phyloP scores from a whole-genome alignment of 306 rosid species.

The Rosa persica region DNA sequence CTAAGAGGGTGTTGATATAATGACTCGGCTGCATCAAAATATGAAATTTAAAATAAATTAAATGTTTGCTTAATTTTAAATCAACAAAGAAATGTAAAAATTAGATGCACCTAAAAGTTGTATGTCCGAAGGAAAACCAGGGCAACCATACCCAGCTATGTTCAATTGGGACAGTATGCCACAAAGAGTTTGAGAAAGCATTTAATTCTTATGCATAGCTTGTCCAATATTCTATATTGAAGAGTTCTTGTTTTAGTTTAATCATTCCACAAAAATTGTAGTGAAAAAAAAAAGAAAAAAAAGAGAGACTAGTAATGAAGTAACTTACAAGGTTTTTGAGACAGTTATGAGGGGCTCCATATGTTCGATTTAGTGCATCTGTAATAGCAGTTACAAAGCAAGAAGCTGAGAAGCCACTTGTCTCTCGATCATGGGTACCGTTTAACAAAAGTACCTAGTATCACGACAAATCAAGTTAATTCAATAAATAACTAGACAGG shows the following conservation, averaged over 20 bases:
- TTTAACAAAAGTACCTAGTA: slow-evolving; percentile 75
- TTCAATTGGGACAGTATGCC: background rate
- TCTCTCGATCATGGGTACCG: slow-evolving; percentile 80
- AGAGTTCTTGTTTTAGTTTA: background rate
- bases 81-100: slow-evolving; percentile 10
- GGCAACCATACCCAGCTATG: background rate
- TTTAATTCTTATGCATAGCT: background rate
- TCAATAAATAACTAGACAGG: background rate
- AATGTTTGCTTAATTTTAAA: background rate
- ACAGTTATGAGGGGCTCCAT: slow-evolving; percentile 61
- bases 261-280: background rate
- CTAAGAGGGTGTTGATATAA: slow-evolving; percentile 72
- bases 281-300: background rate
- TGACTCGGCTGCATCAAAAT: slow-evolving; percentile 61
- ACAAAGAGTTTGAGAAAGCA: background rate
- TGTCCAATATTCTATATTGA: background rate
- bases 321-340: slow-evolving; percentile 61
- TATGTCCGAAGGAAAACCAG: background rate
- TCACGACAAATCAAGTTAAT: slow-evolving; percentile 2
- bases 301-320: slow-evolving; percentile 1
- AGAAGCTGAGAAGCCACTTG: slow-evolving; percentile 76
- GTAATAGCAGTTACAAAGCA: slow-evolving; percentile 79
- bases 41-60: slow-evolving; percentile 6
- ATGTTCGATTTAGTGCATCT: slow-evolving; percentile 84
- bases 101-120: background rate